Base-by-base conservation (phyloP, 169 alveolate genomes). In the Eimeria maxima region DNA sequence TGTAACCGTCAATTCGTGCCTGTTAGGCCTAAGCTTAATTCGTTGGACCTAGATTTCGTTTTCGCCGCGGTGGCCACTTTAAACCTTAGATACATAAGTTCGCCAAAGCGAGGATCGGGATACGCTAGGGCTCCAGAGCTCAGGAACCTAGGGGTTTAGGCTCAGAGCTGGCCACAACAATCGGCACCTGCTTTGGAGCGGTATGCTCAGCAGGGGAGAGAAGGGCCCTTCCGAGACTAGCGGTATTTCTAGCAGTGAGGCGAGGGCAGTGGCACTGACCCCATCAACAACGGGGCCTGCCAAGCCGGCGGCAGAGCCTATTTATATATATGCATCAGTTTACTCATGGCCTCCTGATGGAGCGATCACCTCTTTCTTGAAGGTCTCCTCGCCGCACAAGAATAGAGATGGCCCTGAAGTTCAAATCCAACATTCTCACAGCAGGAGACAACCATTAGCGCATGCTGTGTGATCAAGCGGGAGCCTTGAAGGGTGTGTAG, bases 351-450 rank as follows among this genome's bases (percentile, higher is more conserved):
- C 98, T 95, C 83, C 98, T 95, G 45, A 98, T 97, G 45, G 98
- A 98, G 22, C 97, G 97, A 83, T 98, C 98, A 4, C 98, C 98
- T 57, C 99, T 96, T 78, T 98, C 99, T 94, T 98, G 99, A 20
- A 98, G 97, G 47, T 95, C 98, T 3, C 98, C 98, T 55, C 97
- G 95, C 93, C 97, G 97, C 47, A 98, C 97, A 45, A 98, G 96
- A 44, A 97, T 97, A 38, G 97, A 97, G 92, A 98, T 71, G 3
- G 98, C 98, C 96, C 98, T 98, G 13, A 83, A 8, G 24, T 45
- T 24, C 73, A 50, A 29, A 33, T 57, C 67, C 73, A 50, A 33
- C 13, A 45, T 47, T 47, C 69, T 18, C 42, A 29, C 38, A 73
- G 86, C 22, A 20, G 73, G 87, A 29, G 1, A 38, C 16, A 42